Evolutionary conservation across 495 filamentous ascomycete species (phyloP).

Genomic region (Neurospora sp.): DNA sequence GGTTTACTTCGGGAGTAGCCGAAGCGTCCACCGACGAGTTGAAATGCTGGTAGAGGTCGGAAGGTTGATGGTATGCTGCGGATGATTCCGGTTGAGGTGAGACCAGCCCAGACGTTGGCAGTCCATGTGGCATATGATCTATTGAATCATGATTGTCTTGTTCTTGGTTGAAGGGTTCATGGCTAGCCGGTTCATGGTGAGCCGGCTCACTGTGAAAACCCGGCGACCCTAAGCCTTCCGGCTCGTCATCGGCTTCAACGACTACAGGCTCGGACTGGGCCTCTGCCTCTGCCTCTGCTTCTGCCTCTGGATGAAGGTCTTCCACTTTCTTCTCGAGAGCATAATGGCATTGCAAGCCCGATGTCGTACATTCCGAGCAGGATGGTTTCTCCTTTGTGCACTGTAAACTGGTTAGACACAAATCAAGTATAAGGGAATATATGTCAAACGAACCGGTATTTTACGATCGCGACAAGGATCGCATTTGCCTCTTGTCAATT

Average conservation of each 20-base stretch:
- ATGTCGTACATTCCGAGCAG: slow-evolving; percentile 25
- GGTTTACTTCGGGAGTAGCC: neutral
- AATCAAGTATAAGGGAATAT: neutral
- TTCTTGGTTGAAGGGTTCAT: neutral
- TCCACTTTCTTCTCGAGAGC: slow-evolving; percentile 13
- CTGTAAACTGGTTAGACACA: slow-evolving; percentile 13
- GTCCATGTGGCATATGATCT: neutral
- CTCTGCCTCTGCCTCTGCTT: slow-evolving; percentile 7
- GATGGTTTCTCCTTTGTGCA: slow-evolving; percentile 31
- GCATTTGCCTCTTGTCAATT: slow-evolving; percentile 26
- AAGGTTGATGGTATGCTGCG: slow-evolving; percentile 3
- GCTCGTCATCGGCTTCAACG: slow-evolving; percentile 13
- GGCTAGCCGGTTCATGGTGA: neutral
- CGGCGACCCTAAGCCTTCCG: slow-evolving; percentile 19
- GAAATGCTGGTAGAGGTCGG: slow-evolving; percentile 12
- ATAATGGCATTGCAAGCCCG: slow-evolving; percentile 25
- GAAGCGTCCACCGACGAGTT: slow-evolving; percentile 5
- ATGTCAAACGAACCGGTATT: slow-evolving; percentile 13
- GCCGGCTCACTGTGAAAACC: slow-evolving; percentile 12
- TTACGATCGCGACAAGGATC: slow-evolving; percentile 26
- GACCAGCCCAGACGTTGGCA: slow-evolving; percentile 3
- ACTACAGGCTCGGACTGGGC: neutral
- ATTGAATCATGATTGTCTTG: neutral
- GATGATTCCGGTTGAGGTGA: slow-evolving; percentile 9
- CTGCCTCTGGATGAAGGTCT: slow-evolving; percentile 2